Evolutionary conservation across 2,329 filamentous ascomycete species (phyloP).

Genomic region (Ophiocordyceps sinensis): DNA sequence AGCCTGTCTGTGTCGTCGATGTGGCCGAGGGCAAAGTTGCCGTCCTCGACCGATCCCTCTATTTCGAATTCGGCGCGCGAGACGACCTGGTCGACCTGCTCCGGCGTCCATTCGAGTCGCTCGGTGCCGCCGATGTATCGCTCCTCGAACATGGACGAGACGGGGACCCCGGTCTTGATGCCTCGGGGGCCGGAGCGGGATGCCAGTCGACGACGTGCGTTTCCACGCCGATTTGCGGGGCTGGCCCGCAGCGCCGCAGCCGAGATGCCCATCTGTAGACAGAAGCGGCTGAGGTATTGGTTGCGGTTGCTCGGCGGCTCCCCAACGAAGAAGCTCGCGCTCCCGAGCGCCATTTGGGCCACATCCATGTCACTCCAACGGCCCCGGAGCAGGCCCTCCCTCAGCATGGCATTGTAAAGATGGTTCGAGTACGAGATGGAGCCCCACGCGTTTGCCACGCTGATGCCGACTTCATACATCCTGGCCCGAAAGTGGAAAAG

Average conservation of each 20-base stretch:
- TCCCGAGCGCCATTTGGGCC: slow-evolving; percentile 12
- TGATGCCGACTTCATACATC: slow-evolving; percentile 17
- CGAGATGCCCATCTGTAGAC: slow-evolving; percentile 22
- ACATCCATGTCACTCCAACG: slow-evolving; percentile 27
- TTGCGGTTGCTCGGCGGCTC: slow-evolving; percentile 13
- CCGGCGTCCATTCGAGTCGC: slow-evolving; percentile 14
- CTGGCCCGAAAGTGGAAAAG: slow-evolving; percentile 19
- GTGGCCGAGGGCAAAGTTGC: too few relatives aligned
- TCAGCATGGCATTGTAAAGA: slow-evolving; percentile 24
- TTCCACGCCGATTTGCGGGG: neutral
- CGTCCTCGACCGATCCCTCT: too few relatives aligned
- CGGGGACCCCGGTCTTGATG: slow-evolving; percentile 14
- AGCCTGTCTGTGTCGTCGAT: neutral
- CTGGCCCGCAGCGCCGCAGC: slow-evolving; percentile 4
- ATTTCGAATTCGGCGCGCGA: slow-evolving; percentile 12
- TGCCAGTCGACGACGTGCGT: slow-evolving; percentile 4
- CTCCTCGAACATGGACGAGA: slow-evolving; percentile 21
- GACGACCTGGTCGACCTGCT: slow-evolving; percentile 21
- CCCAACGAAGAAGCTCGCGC: slow-evolving; percentile 21
- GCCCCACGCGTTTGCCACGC: slow-evolving; percentile 21
- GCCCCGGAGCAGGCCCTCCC: slow-evolving; percentile 12
- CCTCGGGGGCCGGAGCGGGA: slow-evolving; percentile 10
- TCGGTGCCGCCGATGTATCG: slow-evolving; percentile 13
- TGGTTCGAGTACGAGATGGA: slow-evolving; percentile 22
- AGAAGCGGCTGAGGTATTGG: slow-evolving; percentile 22